These are phyloP conservation scores for Bullera alba DNA, from an alignment of 768 basidiomycete species.

Conservation along the genomic window DNA sequence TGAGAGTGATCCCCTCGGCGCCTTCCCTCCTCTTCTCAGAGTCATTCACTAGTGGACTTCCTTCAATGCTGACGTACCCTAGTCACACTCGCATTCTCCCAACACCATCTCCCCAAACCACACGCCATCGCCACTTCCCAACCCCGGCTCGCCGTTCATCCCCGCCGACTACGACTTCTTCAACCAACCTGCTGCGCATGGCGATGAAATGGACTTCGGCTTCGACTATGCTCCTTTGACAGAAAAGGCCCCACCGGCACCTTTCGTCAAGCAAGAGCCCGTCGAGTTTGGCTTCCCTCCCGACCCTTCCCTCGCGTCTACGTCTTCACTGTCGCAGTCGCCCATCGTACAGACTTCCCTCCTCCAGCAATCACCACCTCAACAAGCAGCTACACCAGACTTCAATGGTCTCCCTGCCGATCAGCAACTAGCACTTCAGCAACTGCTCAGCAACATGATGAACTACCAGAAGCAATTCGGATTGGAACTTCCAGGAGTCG, in stretches of 20 bases:
- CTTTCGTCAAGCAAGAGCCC: slow-evolving; percentile 31
- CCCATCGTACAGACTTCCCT: neutral
- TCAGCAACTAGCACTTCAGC: slow-evolving; percentile 31
- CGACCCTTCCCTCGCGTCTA: neutral
- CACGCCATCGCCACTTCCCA: slow-evolving; percentile 31
- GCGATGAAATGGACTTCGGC: neutral
- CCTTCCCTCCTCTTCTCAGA: neutral
- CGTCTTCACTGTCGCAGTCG: neutral
- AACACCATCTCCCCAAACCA: slow-evolving; percentile 31
- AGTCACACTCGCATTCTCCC: slow-evolving; percentile 25
- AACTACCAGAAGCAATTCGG: slow-evolving; percentile 27
- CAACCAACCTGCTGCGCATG: too few relatives aligned
- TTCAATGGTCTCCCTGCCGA: slow-evolving; percentile 25
- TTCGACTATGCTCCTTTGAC: slow-evolving; percentile 1
- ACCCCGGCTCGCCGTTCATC: slow-evolving; percentile 3
- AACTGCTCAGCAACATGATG: slow-evolving; percentile 28
- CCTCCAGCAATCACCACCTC: neutral
- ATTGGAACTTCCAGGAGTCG: neutral
- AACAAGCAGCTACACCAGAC: neutral
- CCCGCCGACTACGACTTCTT: slow-evolving; percentile 9
- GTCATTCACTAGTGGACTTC: slow-evolving; percentile 7
- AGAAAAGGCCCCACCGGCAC: slow-evolving; percentile 7
- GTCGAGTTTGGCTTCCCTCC: slow-evolving; percentile 17
- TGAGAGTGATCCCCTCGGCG: too few relatives aligned
- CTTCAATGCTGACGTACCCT: neutral